These are phyloP conservation scores for Tilletia setariae DNA, from an alignment of 1,284 basidiomycete species.

Conservation along the genomic window DNA sequence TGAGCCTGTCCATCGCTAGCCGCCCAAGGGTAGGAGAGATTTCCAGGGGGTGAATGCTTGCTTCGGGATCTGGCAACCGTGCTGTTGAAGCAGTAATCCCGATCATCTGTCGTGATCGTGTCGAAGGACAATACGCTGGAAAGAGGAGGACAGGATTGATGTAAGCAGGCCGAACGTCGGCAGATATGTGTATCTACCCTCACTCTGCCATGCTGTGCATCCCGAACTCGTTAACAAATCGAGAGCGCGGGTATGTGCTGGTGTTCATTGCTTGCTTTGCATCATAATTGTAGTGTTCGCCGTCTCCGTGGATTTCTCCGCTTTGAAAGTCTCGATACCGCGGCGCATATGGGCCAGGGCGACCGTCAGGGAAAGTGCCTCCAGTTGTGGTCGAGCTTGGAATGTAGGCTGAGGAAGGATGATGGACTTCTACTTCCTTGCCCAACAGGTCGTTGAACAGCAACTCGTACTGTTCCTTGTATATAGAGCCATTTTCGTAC, in stretches of 20 bases:
- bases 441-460: constrained; percentile 60
- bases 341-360: constrained; percentile 58
- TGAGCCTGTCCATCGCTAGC: constrained; percentile 62
- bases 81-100: constrained; percentile 65
- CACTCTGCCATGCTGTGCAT: constrained; percentile 64
- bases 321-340: constrained; percentile 61
- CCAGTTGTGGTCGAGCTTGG: constrained; percentile 63
- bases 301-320: constrained; percentile 62
- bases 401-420: constrained; percentile 64
- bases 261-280: constrained; percentile 63
- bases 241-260: constrained; percentile 62
- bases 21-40: constrained; percentile 63
- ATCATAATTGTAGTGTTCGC: constrained; percentile 61
- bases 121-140: background rate
- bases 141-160: constrained; percentile 58
- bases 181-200: background rate
- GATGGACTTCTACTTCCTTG: constrained; percentile 60
- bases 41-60: constrained; percentile 62
- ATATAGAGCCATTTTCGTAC: constrained; percentile 21
- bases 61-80: constrained; percentile 64
- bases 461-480: constrained; percentile 27
- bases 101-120: constrained; percentile 20
- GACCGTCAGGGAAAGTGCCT: constrained; percentile 61
- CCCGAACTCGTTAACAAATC: constrained; percentile 67
- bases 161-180: background rate